Evolutionary conservation across 805 yeast genomes (phyloP).

Genomic region (Suhomyces pyralidae): DNA sequence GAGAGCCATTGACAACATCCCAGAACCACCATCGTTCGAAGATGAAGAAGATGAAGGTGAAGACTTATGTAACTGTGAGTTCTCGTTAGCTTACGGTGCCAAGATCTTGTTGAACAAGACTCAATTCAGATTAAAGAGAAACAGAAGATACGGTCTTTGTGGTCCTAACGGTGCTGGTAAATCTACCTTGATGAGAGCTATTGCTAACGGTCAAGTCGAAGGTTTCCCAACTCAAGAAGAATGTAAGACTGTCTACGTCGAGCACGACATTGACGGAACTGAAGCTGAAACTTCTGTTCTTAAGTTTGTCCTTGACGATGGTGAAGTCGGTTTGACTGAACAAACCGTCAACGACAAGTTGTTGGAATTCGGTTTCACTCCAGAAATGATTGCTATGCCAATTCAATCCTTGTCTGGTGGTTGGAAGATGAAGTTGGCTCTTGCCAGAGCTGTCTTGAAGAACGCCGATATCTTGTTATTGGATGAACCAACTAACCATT

Average conservation of each 20-base stretch:
- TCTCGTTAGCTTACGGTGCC: conserved; percentile 99
- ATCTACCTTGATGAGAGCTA: conserved; percentile 82
- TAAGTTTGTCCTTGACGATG: conserved; percentile 86
- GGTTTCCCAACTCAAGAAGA: conserved; percentile 99
- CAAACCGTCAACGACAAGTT: conserved; percentile 74
- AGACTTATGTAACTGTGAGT: conserved; percentile 99
- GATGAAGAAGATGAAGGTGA: conserved; percentile 99
- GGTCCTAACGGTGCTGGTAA: conserved; percentile 56
- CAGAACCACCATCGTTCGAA: conserved; percentile 92
- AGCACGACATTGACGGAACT: conserved; percentile 98
- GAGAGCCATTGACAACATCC: conserved; percentile 96
- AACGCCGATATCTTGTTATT: conserved; percentile 96
- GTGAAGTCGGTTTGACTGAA: conserved; percentile 66
- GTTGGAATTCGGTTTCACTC: conserved; percentile 88
- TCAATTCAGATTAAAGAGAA: conserved; percentile 97
- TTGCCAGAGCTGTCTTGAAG: conserved; percentile 98
- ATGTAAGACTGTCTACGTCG: conserved; percentile 98
- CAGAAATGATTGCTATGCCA: conserved; percentile 91
- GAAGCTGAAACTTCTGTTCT: conserved; percentile 93
- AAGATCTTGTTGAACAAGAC: conserved; percentile 99
- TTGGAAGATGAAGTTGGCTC: conserved; percentile 99
- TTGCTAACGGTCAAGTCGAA: conserved; percentile 97
- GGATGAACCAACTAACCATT: conserved; percentile 99
- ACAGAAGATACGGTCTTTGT: conserved; percentile 98
- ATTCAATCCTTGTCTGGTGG: conserved; percentile 98